A percentile compares a stretch with the other conserved stretches of the same genome.
phyloP scores from a whole-genome alignment of 2,329 filamentous ascomycete genomes.

The Colletotrichum viniferum region DNA sequence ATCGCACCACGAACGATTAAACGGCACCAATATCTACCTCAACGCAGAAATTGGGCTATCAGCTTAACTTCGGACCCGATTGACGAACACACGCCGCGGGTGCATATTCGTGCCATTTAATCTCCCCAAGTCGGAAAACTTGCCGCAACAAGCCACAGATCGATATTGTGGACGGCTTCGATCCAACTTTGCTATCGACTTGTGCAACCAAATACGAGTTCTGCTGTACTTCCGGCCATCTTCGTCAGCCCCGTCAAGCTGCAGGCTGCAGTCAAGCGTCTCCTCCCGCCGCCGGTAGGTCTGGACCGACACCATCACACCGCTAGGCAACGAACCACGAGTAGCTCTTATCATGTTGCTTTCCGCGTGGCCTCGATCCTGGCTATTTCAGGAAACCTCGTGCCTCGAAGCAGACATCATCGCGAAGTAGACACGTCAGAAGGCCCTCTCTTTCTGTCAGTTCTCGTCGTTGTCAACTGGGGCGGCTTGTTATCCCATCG shows the following conservation, averaged over 20 bases:
- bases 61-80: neutral
- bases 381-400: neutral
- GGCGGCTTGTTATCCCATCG: neutral
- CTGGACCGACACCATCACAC: neutral
- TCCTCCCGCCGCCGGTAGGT: neutral
- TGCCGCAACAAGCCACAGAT: neutral
- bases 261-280: neutral
- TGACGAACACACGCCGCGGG: neutral
- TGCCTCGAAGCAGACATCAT: neutral
- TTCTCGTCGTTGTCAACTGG: neutral
- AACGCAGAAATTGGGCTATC: neutral
- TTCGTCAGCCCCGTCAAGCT: neutral
- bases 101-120: neutral
- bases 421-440: neutral
- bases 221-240: neutral
- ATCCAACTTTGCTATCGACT: neutral
- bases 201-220: neutral
- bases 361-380: neutral
- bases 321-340: neutral
- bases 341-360: neutral
- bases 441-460: neutral
- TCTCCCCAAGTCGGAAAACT: neutral
- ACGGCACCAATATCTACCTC: neutral
- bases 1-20: neutral
- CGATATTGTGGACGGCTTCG: neutral